phyloP scores from a whole-genome alignment of 2,329 filamentous ascomycete species.

The Neoarthrinium moseri region DNA sequence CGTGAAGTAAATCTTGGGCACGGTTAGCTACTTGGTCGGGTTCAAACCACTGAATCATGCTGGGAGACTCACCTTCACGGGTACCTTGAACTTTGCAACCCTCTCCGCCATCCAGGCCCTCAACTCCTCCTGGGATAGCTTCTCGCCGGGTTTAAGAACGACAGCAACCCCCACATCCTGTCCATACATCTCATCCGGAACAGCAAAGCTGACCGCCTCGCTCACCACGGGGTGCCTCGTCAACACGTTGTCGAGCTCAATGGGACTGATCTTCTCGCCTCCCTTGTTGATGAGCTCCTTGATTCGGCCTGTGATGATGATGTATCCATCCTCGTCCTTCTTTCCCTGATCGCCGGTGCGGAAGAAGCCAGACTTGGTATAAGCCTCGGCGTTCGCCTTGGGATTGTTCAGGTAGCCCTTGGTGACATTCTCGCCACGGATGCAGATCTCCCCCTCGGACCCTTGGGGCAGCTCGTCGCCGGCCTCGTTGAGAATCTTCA shows the following conservation, averaged over 20 bases:
- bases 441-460: conserved; percentile 77
- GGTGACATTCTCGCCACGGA: conserved; percentile 79
- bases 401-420: conserved; percentile 83
- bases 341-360: conserved; percentile 85
- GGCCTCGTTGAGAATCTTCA: conserved; percentile 71
- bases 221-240: conserved; percentile 69
- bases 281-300: conserved; percentile 93
- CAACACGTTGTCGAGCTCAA: conserved; percentile 82
- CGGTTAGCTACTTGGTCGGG: background rate
- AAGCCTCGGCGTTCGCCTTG: conserved; percentile 71
- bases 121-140: conserved; percentile 57
- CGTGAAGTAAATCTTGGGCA: conserved; percentile 73
- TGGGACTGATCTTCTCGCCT: conserved; percentile 86
- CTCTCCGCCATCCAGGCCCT: conserved; percentile 67
- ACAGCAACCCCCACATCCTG: conserved; percentile 79
- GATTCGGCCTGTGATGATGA: conserved; percentile 86
- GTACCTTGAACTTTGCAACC: conserved; percentile 81
- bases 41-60: no score
- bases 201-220: conserved; percentile 81
- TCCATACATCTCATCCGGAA: conserved; percentile 79
- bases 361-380: conserved; percentile 77
- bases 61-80: conserved; percentile 66
- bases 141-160: conserved; percentile 66
- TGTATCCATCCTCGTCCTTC: conserved; percentile 75
- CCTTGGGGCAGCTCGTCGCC: conserved; percentile 69